Evolutionary conservation across 805 yeast genomes (phyloP), one percentile per base, ranked within the genome.

Genomic region (Ogataea nitratoaversa): DNA sequence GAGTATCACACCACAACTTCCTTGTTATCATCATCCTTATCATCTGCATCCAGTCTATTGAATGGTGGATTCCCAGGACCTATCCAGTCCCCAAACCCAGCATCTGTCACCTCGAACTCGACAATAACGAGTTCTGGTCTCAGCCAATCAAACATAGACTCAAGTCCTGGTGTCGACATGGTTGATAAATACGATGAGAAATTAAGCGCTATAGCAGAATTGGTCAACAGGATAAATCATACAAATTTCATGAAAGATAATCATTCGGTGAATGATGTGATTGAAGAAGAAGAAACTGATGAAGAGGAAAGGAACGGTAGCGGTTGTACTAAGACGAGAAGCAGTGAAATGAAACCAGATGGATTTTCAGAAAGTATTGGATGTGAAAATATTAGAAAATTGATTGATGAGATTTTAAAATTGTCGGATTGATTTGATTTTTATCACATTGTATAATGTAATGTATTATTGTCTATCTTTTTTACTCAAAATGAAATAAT

Each of bases 341-440:
- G n/a, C n/a, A n/a, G n/a, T n/a, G n/a, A 22, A 22, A 7, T 22
- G 11, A 22, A 22, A 11, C 25, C 44, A n/a, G 13, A 31, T 18
- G 41, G 27, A 25, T 13, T 35, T 7, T 31, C 31, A 27, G 48
- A 44, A 30, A 34, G 40, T 27, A 34, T 13, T 13, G 49, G 53
- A 9, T 56, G 61, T 30, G 36, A 38, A 19, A 31, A 40, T n/a
- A 49, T 58, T 5, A 41, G 61, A 36, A 22, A 23, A 6, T 24
- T 53, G 35, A 47, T 56, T 27, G 37, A 37, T n/a, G 43, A 40
- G 18, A 19, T 55, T 14, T 19, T 38, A 28, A 14, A 32, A 13
- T 11, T 29, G 12, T 11, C 18, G n/a, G 16, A 8, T 19, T 3
- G 18, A 11, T 19, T 18, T 36, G 11, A 29, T 20, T 8, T 12